These are phyloP conservation scores for Mangifera indica DNA, from an alignment of 345 rosid genomes.

Conservation along the genomic window DNA sequence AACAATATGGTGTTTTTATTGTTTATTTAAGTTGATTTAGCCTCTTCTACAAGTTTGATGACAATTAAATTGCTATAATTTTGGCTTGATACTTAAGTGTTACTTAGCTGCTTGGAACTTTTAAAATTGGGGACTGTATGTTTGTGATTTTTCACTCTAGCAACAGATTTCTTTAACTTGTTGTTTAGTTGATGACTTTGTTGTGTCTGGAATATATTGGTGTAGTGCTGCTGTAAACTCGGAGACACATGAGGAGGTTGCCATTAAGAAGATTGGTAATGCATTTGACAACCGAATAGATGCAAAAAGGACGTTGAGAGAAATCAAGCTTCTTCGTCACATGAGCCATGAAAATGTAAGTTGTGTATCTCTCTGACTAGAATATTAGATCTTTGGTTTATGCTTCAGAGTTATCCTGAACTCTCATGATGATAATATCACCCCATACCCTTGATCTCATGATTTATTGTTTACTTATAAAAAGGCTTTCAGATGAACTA, in stretches of 20 bases:
- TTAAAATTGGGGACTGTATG: background rate
- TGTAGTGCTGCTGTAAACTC: slow-evolving; percentile 66
- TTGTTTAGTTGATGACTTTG: background rate
- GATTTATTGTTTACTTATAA: background rate
- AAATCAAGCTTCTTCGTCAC: slow-evolving; percentile 78
- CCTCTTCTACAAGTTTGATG: too few species aligned
- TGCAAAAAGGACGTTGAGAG: slow-evolving; percentile 73
- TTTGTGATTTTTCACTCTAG: background rate
- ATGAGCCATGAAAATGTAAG: slow-evolving; percentile 74
- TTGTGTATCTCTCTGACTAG: background rate
- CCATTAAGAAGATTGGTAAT: slow-evolving; percentile 80
- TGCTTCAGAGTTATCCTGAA: too few species aligned
- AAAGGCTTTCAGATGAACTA: background rate
- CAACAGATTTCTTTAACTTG: too few species aligned
- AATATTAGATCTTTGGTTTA: background rate
- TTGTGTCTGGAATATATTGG: background rate
- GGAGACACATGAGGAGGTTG: slow-evolving; percentile 63
- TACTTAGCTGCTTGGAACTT: slow-evolving; percentile 12
- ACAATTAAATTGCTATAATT: background rate
- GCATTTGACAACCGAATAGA: slow-evolving; percentile 71
- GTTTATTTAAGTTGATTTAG: background rate
- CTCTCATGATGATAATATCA: background rate
- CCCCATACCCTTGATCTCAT: background rate
- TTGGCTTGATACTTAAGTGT: background rate
- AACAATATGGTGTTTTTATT: background rate